Conservation (phyloP, 2,329 filamentous ascomycete genomes). For the Scorias spongiosa region DNA sequence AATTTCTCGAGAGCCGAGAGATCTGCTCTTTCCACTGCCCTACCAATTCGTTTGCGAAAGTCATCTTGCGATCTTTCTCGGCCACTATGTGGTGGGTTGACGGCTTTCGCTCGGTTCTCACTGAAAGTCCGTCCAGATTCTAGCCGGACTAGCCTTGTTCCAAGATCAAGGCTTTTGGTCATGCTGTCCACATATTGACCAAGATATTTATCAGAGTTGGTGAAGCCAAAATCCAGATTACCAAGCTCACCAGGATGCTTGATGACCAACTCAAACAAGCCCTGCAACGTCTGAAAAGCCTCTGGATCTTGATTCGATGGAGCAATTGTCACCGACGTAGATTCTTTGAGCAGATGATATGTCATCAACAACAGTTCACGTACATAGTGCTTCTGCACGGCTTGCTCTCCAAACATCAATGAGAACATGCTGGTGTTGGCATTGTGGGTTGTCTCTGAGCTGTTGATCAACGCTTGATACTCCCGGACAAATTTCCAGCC, state of each 20-base stretch:
- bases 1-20: not conserved
- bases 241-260: not conserved
- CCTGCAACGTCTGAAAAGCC: not conserved
- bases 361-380: not conserved
- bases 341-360: not conserved
- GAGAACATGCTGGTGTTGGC: not conserved
- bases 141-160: no score
- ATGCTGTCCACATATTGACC: not conserved
- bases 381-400: not conserved
- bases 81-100: no score
- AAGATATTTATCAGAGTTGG: not conserved
- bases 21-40: slow-evolving; percentile 1
- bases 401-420: not conserved
- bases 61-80: not conserved
- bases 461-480: not conserved
- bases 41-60: not conserved
- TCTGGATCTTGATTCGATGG: no score
- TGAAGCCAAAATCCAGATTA: not conserved
- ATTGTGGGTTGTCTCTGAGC: not conserved
- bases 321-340: not conserved
- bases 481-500: not conserved
- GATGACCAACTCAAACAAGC: not conserved
- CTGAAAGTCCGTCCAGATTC: no score
- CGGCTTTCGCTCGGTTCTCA: no score
- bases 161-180: not conserved